These are phyloP conservation scores for Avena sativa DNA, from an alignment of 176 grass and related monocot genomes.

Conservation along the genomic window DNA sequence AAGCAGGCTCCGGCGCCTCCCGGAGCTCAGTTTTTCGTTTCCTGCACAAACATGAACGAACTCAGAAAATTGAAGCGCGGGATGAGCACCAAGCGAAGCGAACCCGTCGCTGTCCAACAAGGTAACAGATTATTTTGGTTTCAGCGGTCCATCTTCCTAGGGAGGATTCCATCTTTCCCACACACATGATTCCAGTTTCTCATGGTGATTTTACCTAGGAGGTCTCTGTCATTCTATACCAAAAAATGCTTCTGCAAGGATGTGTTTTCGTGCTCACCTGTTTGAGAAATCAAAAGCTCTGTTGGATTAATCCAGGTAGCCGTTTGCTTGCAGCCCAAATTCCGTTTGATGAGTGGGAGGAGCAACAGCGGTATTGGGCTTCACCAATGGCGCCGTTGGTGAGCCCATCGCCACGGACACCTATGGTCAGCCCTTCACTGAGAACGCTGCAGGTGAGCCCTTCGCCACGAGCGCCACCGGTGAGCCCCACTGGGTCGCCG, in stretches of 20 bases:
- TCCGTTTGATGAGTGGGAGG: conserved; percentile 56
- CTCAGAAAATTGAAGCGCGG: conserved; percentile 45
- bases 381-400: conserved; percentile 33
- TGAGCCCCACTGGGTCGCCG: conserved; percentile 47
- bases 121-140: conserved; percentile 16
- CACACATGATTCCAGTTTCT: background rate
- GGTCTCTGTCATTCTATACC: background rate
- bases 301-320: background rate
- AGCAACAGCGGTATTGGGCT: conserved; percentile 51
- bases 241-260: background rate
- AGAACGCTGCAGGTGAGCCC: background rate
- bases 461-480: conserved; percentile 54
- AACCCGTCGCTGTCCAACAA: conserved; percentile 32
- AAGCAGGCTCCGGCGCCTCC: conserved; percentile 40
- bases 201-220: background rate
- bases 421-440: conserved; percentile 49
- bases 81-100: conserved; percentile 48
- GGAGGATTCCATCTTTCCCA: background rate
- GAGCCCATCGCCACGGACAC: conserved; percentile 49
- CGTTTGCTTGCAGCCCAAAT: conserved; percentile 47
- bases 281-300: background rate
- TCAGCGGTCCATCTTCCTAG: background rate
- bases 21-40: background rate
- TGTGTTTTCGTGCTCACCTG: background rate
- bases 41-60: conserved; percentile 39